Percentiles rank a stretch among this genome's conserved stretches.
Evolutionary conservation across 2,329 filamentous ascomycete genomes (phyloP).

Genomic region (Stagonosporopsis vannaccii): DNA sequence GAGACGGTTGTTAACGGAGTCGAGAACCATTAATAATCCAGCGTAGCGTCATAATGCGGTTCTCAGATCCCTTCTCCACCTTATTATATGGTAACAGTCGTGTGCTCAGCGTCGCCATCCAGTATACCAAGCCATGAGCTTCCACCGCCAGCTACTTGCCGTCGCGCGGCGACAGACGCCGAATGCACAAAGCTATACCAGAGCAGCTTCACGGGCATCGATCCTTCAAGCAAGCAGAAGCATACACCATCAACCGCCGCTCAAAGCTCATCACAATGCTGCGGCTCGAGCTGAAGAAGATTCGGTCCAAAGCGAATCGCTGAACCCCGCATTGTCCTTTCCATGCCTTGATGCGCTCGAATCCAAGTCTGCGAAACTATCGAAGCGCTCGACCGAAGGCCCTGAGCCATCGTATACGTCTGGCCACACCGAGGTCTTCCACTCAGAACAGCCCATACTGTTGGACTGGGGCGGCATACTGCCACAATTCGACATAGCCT

Average conservation of each 20-base stretch:
- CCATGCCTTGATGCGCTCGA: conserved; percentile 53
- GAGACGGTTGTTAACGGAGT: conserved; percentile 11
- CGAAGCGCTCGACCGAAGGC: conserved; percentile 72
- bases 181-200: conserved; percentile 12
- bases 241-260: conserved; percentile 41
- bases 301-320: conserved; percentile 32
- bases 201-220: conserved; percentile 15
- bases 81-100: background rate
- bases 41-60: conserved; percentile 8
- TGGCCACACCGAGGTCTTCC: conserved; percentile 81
- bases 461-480: conserved; percentile 97
- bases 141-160: conserved; percentile 38
- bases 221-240: conserved; percentile 26
- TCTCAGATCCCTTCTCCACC: conserved; percentile 6
- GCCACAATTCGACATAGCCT: conserved; percentile 86
- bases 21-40: conserved; percentile 14
- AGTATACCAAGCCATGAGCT: conserved; percentile 36
- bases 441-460: conserved; percentile 75
- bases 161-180: conserved; percentile 29
- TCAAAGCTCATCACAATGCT: conserved; percentile 35
- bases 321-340: conserved; percentile 52
- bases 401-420: conserved; percentile 95
- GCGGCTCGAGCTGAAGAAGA: conserved; percentile 32
- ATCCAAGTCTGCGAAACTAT: conserved; percentile 69
- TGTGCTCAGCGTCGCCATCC: conserved; percentile 6